Percentiles rank a stretch among this genome's conserved stretches.
phyloP scores from a whole-genome alignment of 495 filamentous ascomycete genomes.

The Penicillium salamii region DNA sequence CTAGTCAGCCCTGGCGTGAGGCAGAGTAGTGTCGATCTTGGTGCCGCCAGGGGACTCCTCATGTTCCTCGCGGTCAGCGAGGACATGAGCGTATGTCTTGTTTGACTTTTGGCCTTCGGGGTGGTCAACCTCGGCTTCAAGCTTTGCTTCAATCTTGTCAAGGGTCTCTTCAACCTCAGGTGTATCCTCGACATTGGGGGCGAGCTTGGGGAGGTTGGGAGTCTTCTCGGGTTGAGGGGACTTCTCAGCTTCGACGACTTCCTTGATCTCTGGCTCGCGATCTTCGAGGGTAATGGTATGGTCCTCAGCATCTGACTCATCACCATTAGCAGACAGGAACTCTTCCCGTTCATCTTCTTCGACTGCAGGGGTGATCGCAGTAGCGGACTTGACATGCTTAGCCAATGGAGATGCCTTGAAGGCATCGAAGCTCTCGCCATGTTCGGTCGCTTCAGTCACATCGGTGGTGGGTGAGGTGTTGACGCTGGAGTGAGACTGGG shows the following conservation, averaged over 20 bases:
- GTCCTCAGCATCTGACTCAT: conserved; percentile 1
- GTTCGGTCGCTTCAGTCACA: conserved; percentile 8
- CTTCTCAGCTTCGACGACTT: not conserved
- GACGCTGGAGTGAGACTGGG: conserved; percentile 24
- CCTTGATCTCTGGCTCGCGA: not conserved
- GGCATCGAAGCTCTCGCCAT: conserved; percentile 6
- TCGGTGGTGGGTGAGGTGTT: conserved; percentile 21
- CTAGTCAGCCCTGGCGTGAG: conserved; percentile 4
- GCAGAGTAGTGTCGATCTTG: not conserved
- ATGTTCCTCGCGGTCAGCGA: not conserved
- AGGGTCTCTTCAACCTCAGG: conserved; percentile 2
- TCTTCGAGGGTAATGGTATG: not conserved
- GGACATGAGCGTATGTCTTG: not conserved
- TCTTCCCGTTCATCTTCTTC: conserved; percentile 35
- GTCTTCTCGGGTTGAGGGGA: not conserved
- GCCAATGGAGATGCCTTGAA: conserved; percentile 17
- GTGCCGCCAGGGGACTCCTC: conserved; percentile 1
- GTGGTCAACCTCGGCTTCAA: not conserved
- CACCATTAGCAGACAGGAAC: conserved; percentile 46
- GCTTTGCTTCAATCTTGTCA: conserved; percentile 4
- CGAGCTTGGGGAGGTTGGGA: not conserved
- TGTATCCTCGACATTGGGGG: not conserved
- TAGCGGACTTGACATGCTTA: conserved; percentile 18
- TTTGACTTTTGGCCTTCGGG: not conserved
- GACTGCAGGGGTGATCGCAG: conserved; percentile 10